Base-by-base conservation (phyloP, 148 eudicot genomes). In the Rhododendron simsii region DNA sequence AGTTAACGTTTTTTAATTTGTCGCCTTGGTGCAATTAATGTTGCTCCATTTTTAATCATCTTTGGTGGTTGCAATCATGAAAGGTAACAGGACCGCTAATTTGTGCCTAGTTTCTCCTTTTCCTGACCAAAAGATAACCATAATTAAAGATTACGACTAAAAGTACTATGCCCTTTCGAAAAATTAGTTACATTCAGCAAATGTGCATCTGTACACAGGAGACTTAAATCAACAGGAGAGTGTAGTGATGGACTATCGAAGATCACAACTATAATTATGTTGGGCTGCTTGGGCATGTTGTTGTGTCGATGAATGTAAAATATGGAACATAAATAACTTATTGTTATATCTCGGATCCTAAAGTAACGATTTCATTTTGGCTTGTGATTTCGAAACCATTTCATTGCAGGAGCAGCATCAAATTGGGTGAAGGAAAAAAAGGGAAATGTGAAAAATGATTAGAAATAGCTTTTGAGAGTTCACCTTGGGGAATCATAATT, bases 401-500 rank as follows among this genome's bases (percentile, higher is more conserved):
- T n/a, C 61, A 28, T 11, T 41, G 53, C 18, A 30, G 23, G 9
- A 7, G 13, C 21, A 59, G 65, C 65, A 59, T 59, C n/a, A 21
- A 59, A 59, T 20, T 37, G 21, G 48, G 4, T 30, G 14, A 16
- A 57, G 47, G 78, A 14, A 13, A 45, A 75, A 59, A 21, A 61
- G 20, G 35, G 14, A 51, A 80, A 51, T 0, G 21, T n/a, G 20
- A 78, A 45, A n/a, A 21, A 28, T 45, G 48, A 5, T 16, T 67
- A 39, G 83, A 5, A 30, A 87, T 50, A 7, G 65, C 44, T 47
- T 47, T 80, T 18, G 63, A 45, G 55, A 61, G 41, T 79, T 85
- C 84, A 97, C 99, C 99, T 90, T 89, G 91, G 84, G 99, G 99
- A 78, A 97, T 92, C 47, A 85, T 85, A 15, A 97, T 91, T 90